These are phyloP conservation scores for Luzula sylvatica DNA, from an alignment of 176 grass and related monocot genomes.

Conservation along the genomic window DNA sequence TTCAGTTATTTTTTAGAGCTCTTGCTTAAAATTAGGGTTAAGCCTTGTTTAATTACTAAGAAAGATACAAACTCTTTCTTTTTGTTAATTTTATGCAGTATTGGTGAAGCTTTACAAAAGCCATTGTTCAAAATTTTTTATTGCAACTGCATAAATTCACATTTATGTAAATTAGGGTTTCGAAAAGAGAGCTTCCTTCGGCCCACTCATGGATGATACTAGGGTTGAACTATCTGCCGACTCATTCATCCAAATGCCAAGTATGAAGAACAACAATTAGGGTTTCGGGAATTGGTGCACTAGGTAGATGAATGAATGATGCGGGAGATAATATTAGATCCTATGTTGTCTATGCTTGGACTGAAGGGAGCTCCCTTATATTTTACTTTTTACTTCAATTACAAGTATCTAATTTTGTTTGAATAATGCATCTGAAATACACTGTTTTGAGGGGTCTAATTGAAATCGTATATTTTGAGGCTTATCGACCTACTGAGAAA, in stretches of 20 bases:
- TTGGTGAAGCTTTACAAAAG: not conserved
- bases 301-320: constrained; percentile 94
- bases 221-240: constrained; percentile 86
- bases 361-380: constrained; percentile 97
- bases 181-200: constrained; percentile 89
- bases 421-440: not conserved
- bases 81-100: not conserved
- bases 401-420: not conserved
- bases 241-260: constrained; percentile 87
- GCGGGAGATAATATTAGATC: constrained; percentile 81
- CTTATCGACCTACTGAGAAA: too few relatives aligned
- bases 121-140: not conserved
- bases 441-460: not conserved
- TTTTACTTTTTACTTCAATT: not conserved
- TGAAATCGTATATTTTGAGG: too few relatives aligned
- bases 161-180: constrained; percentile 3
- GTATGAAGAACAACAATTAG: constrained; percentile 12
- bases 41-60: too few relatives aligned
- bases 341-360: constrained; percentile 65
- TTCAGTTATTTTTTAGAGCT: too few relatives aligned
- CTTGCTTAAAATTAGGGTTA: too few relatives aligned
- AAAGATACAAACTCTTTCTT: too few relatives aligned
- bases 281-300: constrained; percentile 17
- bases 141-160: not conserved
- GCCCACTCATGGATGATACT: constrained; percentile 61